Conservation (phyloP, 139 green algal species). For the Desmodesmus armatus region DNA sequence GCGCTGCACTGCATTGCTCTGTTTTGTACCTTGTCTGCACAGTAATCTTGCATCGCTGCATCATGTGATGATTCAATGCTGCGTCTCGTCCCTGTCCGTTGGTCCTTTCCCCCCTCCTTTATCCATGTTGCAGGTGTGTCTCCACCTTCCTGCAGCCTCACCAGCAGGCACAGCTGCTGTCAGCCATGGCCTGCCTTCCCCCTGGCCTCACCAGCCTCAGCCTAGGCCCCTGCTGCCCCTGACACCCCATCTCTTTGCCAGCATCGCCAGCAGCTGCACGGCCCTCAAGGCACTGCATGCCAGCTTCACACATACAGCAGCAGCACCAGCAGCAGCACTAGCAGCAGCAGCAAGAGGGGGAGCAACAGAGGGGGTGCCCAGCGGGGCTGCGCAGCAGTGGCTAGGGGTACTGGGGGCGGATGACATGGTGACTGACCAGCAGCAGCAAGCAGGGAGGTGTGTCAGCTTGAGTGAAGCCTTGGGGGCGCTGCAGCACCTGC, state of each 20-base stretch:
- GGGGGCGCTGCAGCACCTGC: too few relatives aligned
- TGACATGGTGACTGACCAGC: too few relatives aligned
- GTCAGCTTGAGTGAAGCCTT: too few relatives aligned
- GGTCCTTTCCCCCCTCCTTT: too few relatives aligned
- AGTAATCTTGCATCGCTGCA: background rate
- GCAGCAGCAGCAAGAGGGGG: background rate
- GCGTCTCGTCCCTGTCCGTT: too few relatives aligned
- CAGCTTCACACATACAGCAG: conserved; percentile 16
- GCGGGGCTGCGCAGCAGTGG: too few relatives aligned
- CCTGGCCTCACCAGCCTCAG: background rate
- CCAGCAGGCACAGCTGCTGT: conserved; percentile 31
- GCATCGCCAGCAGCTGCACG: conserved; percentile 20
- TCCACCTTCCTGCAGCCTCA: conserved; percentile 6
- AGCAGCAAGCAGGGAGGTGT: too few relatives aligned
- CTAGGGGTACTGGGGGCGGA: too few relatives aligned
- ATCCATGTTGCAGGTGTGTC: conserved; percentile 18
- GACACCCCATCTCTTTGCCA: conserved; percentile 21
- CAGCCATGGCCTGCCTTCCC: conserved; percentile 5
- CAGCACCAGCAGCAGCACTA: background rate
- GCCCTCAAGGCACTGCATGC: background rate
- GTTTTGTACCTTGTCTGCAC: background rate
- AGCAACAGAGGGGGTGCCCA: too few relatives aligned
- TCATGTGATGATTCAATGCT: background rate
- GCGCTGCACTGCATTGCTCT: background rate
- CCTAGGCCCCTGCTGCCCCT: conserved; percentile 24